Conservation (phyloP, 2,329 filamentous ascomycete genomes). For the Fusarium xylarioides region DNA sequence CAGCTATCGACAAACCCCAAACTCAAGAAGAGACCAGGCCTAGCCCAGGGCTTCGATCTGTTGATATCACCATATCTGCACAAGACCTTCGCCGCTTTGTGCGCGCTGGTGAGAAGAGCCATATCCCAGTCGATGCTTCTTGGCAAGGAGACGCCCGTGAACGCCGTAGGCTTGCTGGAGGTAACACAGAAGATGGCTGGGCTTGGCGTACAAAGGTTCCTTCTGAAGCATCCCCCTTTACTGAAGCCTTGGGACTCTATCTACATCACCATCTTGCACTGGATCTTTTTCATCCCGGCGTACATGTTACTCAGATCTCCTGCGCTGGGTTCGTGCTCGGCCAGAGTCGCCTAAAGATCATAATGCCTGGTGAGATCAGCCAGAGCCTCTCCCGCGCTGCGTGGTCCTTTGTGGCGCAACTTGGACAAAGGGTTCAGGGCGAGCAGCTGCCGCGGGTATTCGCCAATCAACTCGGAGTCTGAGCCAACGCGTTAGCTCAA, state of each 20-base stretch:
- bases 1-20: constrained; percentile 23
- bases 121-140: background rate
- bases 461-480: constrained; percentile 24
- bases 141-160: constrained; percentile 50
- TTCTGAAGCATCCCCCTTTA: constrained; percentile 53
- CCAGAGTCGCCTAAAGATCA: constrained; percentile 61
- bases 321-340: constrained; percentile 66
- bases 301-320: constrained; percentile 61
- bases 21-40: constrained; percentile 17
- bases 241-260: constrained; percentile 60
- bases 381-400: constrained; percentile 47
- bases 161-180: constrained; percentile 57
- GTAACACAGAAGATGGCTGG: constrained; percentile 62
- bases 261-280: constrained; percentile 62
- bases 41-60: constrained; percentile 49
- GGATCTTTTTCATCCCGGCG: constrained; percentile 64
- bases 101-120: constrained; percentile 48
- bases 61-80: constrained; percentile 63
- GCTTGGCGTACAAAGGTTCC: constrained; percentile 51
- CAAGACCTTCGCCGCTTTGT: constrained; percentile 59
- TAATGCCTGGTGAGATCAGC: constrained; percentile 45
- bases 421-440: constrained; percentile 47
- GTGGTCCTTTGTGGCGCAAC: constrained; percentile 50
- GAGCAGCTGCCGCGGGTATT: constrained; percentile 42
- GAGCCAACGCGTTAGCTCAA: background rate